Percentiles rank a stretch among this genome's conserved stretches.
Evolutionary conservation across 352 stramenopile genomes (phyloP).

Genomic region (Phytophthora sp.): DNA sequence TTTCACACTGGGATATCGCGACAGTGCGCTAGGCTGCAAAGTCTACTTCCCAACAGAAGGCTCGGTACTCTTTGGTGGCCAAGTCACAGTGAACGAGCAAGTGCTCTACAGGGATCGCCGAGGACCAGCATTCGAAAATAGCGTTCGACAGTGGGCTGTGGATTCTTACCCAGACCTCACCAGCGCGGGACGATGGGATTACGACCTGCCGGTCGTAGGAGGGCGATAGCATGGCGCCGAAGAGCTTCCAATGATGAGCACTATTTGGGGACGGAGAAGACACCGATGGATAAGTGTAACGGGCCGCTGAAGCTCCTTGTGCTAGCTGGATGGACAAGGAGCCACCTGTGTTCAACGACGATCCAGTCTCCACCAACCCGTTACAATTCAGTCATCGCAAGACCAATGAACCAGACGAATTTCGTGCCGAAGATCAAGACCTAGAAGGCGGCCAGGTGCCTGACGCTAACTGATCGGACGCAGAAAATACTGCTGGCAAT

Average conservation of each 20-base stretch:
- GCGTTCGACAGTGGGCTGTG: background rate
- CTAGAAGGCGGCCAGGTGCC: background rate
- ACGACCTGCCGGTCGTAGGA: slow-evolving; percentile 8
- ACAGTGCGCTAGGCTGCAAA: slow-evolving; percentile 1
- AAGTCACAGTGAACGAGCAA: slow-evolving; percentile 2
- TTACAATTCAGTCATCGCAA: background rate
- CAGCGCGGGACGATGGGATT: background rate
- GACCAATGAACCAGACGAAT: background rate
- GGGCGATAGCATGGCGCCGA: background rate
- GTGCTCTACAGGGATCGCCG: slow-evolving; percentile 2
- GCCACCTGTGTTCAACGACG: background rate
- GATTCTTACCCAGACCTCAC: background rate
- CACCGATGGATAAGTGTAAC: background rate
- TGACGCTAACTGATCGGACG: background rate
- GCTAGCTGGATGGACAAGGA: slow-evolving; percentile 1
- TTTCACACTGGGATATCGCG: background rate
- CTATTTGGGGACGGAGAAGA: background rate
- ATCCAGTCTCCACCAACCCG: background rate
- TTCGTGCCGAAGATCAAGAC: background rate
- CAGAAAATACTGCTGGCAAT: background rate
- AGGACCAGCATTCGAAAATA: background rate
- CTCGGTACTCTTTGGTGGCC: background rate
- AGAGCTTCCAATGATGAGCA: background rate
- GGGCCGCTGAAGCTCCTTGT: background rate
- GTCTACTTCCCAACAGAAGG: background rate